These are phyloP conservation scores for Cadophora gregata DNA, from an alignment of 2,329 filamentous ascomycete genomes.

Conservation along the genomic window DNA sequence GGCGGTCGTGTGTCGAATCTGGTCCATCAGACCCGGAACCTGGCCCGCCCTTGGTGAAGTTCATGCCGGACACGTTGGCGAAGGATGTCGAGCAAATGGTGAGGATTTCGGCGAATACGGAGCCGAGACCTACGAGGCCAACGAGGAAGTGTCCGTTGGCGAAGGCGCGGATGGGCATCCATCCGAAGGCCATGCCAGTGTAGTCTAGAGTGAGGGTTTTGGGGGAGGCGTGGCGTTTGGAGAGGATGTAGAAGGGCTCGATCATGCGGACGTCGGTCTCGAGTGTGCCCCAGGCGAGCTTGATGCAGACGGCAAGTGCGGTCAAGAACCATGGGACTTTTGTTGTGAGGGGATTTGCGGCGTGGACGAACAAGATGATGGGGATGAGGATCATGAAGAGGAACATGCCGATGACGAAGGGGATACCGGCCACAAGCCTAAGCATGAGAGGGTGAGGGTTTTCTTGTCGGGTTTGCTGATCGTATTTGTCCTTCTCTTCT, in stretches of 20 bases:
- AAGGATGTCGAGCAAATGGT: conserved; percentile 73
- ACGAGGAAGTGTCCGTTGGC: conserved; percentile 69
- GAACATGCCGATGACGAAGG: conserved; percentile 64
- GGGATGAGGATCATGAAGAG: conserved; percentile 65
- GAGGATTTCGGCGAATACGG: conserved; percentile 74
- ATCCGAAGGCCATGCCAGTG: conserved; percentile 72
- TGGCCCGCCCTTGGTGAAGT: conserved; percentile 54
- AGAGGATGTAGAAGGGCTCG: conserved; percentile 76
- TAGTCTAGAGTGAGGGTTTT: conserved; percentile 75
- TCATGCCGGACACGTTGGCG: conserved; percentile 66
- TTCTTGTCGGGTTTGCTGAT: conserved; percentile 55
- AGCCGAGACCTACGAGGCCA: conserved; percentile 72
- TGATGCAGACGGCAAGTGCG: conserved; percentile 67
- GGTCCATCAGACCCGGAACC: not conserved
- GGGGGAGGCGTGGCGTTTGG: conserved; percentile 67
- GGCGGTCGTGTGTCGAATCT: not conserved
- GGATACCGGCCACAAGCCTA: conserved; percentile 62
- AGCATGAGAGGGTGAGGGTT: conserved; percentile 76
- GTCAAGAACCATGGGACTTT: conserved; percentile 71
- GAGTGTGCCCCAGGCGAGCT: conserved; percentile 71
- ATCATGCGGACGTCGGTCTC: conserved; percentile 75
- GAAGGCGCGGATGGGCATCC: conserved; percentile 65
- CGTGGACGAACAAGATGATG: conserved; percentile 62
- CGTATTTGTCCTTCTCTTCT: conserved; percentile 54
- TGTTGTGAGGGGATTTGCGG: conserved; percentile 60